Evolutionary conservation across 192 early-diverging fungal species (phyloP).

Genomic region (Coemansia sp.): DNA sequence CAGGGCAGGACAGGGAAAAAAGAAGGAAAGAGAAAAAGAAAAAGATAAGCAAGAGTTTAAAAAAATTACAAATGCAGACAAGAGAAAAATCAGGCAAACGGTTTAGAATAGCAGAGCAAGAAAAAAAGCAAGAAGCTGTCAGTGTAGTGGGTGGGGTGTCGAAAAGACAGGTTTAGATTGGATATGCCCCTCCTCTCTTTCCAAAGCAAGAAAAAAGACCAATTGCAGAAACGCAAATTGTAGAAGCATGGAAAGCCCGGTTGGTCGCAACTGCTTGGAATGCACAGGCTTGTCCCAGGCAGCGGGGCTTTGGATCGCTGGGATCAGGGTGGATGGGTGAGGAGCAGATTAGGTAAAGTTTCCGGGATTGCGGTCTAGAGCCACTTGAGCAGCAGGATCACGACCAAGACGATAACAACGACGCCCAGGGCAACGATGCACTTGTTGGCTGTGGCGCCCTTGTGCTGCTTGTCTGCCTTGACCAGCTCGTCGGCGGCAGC

Average conservation of each 20-base stretch:
- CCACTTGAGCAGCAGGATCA: constrained; percentile 74
- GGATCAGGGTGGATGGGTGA: too few species aligned
- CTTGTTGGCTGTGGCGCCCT: constrained; percentile 74
- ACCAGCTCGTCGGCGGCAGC: constrained; percentile 80
- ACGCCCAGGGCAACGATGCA: constrained; percentile 78
- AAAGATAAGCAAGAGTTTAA: neutral
- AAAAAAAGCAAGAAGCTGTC: neutral
- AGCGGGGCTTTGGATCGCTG: neutral
- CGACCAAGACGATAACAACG: constrained; percentile 72
- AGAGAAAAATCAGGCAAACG: too few species aligned
- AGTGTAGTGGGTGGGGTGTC: neutral
- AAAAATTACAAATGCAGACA: neutral
- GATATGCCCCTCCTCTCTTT: too few species aligned
- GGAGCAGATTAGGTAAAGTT: neutral
- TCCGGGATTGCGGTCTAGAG: constrained; percentile 11
- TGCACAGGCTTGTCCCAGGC: too few species aligned
- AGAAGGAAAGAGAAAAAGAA: neutral
- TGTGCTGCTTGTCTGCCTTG: constrained; percentile 77
- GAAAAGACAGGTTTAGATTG: too few species aligned
- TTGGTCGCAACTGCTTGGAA: too few species aligned
- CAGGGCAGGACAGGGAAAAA: too few species aligned
- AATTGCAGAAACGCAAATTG: neutral
- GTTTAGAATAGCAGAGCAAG: neutral
- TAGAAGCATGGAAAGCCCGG: neutral
- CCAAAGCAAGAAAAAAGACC: too few species aligned